Percentiles rank a stretch among this genome's conserved stretches.
These are phyloP conservation scores for Xylariaceae sp. DNA, from an alignment of 2,329 filamentous ascomycete genomes.

Conservation along the genomic window DNA sequence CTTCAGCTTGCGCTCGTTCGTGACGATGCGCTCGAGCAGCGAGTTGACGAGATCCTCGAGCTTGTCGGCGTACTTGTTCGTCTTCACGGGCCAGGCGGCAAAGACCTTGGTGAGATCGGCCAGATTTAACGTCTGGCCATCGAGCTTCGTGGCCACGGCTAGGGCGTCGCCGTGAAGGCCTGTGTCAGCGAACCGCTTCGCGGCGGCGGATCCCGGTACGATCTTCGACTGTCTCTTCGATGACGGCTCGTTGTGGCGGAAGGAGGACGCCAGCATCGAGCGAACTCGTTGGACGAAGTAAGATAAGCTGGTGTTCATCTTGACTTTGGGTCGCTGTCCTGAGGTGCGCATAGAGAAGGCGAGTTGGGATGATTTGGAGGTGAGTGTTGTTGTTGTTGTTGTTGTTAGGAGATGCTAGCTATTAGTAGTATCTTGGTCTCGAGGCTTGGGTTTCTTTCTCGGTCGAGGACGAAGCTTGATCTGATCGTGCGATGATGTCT, in stretches of 20 bases:
- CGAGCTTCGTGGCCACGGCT: slow-evolving; percentile 21
- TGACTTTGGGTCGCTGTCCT: background rate
- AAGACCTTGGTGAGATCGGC: slow-evolving; percentile 27
- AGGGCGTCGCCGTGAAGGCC: slow-evolving; percentile 23
- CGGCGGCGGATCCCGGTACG: slow-evolving; percentile 1
- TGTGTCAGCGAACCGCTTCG: slow-evolving; percentile 6
- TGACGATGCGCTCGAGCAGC: slow-evolving; percentile 26
- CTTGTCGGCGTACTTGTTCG: slow-evolving; percentile 23
- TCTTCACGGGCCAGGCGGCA: slow-evolving; percentile 24
- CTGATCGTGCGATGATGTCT: background rate
- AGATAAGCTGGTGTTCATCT: slow-evolving; percentile 18
- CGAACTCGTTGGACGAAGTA: slow-evolving; percentile 18
- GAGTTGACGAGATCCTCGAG: slow-evolving; percentile 24
- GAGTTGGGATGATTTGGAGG: background rate
- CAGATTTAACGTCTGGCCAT: slow-evolving; percentile 24
- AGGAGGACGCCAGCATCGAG: slow-evolving; percentile 14
- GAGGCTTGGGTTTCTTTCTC: background rate
- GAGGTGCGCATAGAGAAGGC: background rate
- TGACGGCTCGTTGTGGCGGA: slow-evolving; percentile 13
- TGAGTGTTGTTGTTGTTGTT: background rate
- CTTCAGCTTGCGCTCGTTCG: slow-evolving; percentile 28
- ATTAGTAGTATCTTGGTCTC: background rate
- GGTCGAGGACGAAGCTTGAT: background rate
- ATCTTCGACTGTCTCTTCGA: background rate
- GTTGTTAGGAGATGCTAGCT: background rate